These are phyloP conservation scores for Pythium apleroticum DNA, from an alignment of 352 stramenopile species.

Conservation along the genomic window DNA sequence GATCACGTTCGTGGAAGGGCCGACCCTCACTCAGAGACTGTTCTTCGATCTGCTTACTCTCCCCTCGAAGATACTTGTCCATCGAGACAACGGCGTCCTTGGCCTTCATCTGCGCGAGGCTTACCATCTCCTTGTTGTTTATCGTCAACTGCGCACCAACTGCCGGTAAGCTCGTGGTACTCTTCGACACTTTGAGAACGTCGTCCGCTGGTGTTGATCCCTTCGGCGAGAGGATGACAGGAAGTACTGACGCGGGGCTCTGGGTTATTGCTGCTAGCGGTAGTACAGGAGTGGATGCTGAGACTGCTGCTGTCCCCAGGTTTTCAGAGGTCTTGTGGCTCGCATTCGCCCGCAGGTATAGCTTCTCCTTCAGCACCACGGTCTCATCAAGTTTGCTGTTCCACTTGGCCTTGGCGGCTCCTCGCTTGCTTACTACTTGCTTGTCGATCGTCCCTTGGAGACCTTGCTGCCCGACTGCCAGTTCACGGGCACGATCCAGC, in stretches of 20 bases:
- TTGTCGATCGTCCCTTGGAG: conserved; percentile 8
- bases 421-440: conserved; percentile 9
- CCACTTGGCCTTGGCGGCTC: conserved; percentile 45
- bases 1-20: conserved; percentile 34
- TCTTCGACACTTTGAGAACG: neutral
- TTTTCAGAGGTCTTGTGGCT: neutral
- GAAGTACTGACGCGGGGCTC: neutral
- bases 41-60: conserved; percentile 51
- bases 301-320: neutral
- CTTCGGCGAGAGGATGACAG: conserved; percentile 18
- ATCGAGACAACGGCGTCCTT: conserved; percentile 36
- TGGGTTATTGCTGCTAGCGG: neutral
- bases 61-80: conserved; percentile 63
- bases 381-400: conserved; percentile 40
- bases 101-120: conserved; percentile 2
- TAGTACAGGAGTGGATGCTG: neutral
- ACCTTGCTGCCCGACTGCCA: conserved; percentile 8
- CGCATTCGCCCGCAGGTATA: conserved; percentile 29
- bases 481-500: conserved; percentile 65
- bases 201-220: neutral
- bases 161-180: conserved; percentile 7
- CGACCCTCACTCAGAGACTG: conserved; percentile 33
- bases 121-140: conserved; percentile 5
- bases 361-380: conserved; percentile 55
- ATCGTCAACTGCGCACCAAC: conserved; percentile 7